Evolutionary conservation across 2,329 filamentous ascomycete species (phyloP).

Genomic region (Ophiostoma angusticollis): DNA sequence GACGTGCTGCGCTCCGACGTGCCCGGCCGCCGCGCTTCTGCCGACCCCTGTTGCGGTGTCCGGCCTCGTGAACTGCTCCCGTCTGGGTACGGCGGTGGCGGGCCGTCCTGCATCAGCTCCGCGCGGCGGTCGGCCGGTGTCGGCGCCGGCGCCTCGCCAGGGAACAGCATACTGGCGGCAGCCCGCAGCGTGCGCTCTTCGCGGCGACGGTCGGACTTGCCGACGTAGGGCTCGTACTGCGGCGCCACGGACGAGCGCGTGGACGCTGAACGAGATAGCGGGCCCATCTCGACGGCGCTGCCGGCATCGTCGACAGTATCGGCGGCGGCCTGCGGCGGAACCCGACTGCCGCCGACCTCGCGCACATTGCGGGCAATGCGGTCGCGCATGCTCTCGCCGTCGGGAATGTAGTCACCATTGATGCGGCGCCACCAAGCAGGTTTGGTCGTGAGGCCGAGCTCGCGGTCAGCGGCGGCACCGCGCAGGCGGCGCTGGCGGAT

Average conservation of each 20-base stretch:
- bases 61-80: conserved; percentile 15
- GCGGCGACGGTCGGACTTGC: conserved; percentile 32
- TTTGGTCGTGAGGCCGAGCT: conserved; percentile 47
- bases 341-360: conserved; percentile 38
- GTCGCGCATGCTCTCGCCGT: conserved; percentile 34
- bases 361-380: conserved; percentile 41
- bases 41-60: conserved; percentile 15
- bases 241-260: conserved; percentile 5
- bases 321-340: conserved; percentile 26
- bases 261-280: conserved; percentile 15
- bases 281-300: conserved; percentile 20
- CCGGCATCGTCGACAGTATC: conserved; percentile 1
- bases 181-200: conserved; percentile 30
- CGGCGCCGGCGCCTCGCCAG: conserved; percentile 20
- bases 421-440: conserved; percentile 54
- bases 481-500: conserved; percentile 48
- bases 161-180: conserved; percentile 37
- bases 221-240: conserved; percentile 21
- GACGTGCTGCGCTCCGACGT: conserved; percentile 31
- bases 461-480: conserved; percentile 41
- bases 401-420: conserved; percentile 27
- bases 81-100: conserved; percentile 25
- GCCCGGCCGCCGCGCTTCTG: conserved; percentile 15
- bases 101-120: conserved; percentile 32
- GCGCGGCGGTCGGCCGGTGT: conserved; percentile 22